Evolutionary conservation across 345 rosid species (phyloP).

Genomic region (Excoecaria agallocha): DNA sequence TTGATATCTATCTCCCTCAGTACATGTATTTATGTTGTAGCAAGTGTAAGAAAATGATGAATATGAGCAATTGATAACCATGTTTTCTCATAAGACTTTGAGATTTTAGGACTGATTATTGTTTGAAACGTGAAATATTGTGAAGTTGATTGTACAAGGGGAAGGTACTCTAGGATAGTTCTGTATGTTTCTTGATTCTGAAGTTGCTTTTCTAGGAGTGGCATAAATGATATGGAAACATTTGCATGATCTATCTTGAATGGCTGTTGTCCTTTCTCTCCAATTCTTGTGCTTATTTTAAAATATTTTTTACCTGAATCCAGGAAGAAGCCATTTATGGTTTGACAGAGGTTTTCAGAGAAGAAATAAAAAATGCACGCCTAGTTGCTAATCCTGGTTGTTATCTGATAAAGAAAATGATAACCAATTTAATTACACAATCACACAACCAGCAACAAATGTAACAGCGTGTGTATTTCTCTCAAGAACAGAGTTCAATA

Average conservation of each 20-base stretch:
- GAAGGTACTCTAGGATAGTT: not conserved
- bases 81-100: not conserved
- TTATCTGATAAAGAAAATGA: conserved; percentile 23
- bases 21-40: not conserved
- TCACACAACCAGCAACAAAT: too few relatives aligned
- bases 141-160: not conserved
- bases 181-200: not conserved
- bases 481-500: too few relatives aligned
- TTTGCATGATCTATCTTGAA: not conserved
- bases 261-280: not conserved
- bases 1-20: not conserved
- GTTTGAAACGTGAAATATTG: not conserved
- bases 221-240: too few relatives aligned
- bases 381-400: conserved; percentile 99
- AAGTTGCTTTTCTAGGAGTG: not conserved
- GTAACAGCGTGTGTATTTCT: too few relatives aligned
- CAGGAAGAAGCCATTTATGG: conserved; percentile 95
- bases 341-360: conserved; percentile 80
- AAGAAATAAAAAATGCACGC: conserved; percentile 58
- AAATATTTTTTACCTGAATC: conserved; percentile 1
- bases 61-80: not conserved
- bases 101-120: not conserved
- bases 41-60: not conserved
- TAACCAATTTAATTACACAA: too few relatives aligned
- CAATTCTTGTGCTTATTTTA: not conserved